These are phyloP conservation scores for Poa annua DNA, from an alignment of 176 grass and related monocot genomes.

Conservation along the genomic window DNA sequence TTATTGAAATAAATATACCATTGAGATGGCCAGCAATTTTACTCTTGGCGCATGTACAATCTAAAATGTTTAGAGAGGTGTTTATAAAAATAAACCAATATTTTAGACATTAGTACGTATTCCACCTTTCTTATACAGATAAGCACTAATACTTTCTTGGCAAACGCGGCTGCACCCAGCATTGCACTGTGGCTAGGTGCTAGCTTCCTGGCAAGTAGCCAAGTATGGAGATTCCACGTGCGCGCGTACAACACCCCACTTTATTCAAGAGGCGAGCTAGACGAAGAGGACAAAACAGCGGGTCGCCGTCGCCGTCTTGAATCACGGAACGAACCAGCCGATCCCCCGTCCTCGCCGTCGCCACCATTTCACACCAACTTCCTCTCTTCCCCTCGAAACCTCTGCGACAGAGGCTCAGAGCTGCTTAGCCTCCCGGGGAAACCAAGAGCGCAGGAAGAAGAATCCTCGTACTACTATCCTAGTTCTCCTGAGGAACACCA, in stretches of 20 bases:
- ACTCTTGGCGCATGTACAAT: no score
- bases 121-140: no score
- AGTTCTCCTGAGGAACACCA: background rate
- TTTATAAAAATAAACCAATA: no score
- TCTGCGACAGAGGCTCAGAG: background rate
- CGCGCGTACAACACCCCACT: background rate
- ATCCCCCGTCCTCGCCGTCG: background rate
- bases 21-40: no score
- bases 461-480: background rate
- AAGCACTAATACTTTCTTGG: no score
- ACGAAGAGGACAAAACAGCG: conserved; percentile 1
- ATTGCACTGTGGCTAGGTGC: no score
- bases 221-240: conserved; percentile 27
- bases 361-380: background rate
- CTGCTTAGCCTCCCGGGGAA: background rate
- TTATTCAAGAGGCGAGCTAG: background rate
- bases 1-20: no score
- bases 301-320: conserved; percentile 23
- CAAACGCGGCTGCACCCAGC: no score
- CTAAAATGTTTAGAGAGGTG: no score
- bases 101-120: no score
- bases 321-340: conserved; percentile 22
- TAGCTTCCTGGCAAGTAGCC: background rate
- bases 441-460: background rate
- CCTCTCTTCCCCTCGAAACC: background rate